Evolutionary conservation across 2,329 filamentous ascomycete species (phyloP).

Genomic region (Xenoacremonium recifei): DNA sequence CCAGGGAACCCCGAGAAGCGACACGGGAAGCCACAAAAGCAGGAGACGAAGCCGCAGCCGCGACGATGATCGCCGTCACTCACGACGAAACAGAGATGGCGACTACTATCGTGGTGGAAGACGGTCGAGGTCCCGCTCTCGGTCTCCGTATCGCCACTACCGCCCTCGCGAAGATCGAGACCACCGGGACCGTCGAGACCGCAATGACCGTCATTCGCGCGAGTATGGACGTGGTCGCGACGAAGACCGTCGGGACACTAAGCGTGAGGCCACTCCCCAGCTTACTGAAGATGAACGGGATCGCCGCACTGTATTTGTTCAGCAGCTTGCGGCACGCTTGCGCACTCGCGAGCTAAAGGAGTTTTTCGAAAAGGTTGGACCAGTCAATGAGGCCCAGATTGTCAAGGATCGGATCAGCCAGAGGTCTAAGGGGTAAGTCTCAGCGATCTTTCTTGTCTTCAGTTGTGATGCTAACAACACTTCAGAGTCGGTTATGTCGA

Average conservation of each 20-base stretch:
- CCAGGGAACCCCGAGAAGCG: conserved; percentile 68
- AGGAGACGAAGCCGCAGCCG: conserved; percentile 77
- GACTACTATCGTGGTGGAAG: conserved; percentile 62
- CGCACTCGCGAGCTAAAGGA: conserved; percentile 88
- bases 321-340: conserved; percentile 92
- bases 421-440: conserved; percentile 88
- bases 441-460: not conserved
- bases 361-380: conserved; percentile 94
- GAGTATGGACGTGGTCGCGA: conserved; percentile 55
- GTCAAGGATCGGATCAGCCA: conserved; percentile 97
- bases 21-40: conserved; percentile 78
- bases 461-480: conserved; percentile 33
- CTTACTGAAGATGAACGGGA: conserved; percentile 95
- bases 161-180: conserved; percentile 54
- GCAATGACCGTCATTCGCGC: conserved; percentile 50
- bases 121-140: conserved; percentile 67
- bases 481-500: conserved; percentile 96
- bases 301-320: conserved; percentile 94
- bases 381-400: conserved; percentile 96
- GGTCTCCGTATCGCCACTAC: conserved; percentile 65
- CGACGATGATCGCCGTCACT: conserved; percentile 71
- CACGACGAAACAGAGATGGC: conserved; percentile 71
- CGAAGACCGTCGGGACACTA: conserved; percentile 42
- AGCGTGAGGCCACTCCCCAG: conserved; percentile 61
- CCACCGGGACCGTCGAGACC: conserved; percentile 49